Evolutionary conservation across 2,329 filamentous ascomycete genomes (phyloP).

Genomic region (Ophidiomyces ophidiicola): DNA sequence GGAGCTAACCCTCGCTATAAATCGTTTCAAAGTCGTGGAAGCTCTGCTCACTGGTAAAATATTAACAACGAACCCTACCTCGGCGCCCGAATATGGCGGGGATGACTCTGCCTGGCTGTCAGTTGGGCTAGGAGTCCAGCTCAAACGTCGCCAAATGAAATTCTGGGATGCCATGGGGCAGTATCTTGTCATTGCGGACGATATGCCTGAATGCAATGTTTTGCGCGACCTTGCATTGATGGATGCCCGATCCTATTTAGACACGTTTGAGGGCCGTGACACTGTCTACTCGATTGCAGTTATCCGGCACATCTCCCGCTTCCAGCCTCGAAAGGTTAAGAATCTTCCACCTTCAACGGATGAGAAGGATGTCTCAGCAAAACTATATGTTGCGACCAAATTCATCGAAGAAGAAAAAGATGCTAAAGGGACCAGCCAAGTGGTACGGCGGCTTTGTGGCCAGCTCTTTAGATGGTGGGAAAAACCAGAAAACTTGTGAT

Average conservation of each 20-base stretch:
- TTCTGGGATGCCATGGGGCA: conserved; percentile 75
- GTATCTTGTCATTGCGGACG: conserved; percentile 54
- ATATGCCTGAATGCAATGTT: conserved; percentile 41
- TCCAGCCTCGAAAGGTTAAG: conserved; percentile 37
- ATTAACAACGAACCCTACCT: conserved; percentile 41
- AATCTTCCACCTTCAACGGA: conserved; percentile 47
- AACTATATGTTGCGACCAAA: conserved; percentile 55
- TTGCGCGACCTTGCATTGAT: conserved; percentile 54
- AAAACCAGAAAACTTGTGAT: conserved; percentile 12
- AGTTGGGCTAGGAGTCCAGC: conserved; percentile 13
- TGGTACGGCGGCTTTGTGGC: conserved; percentile 57
- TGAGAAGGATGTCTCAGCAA: conserved; percentile 54
- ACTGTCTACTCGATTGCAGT: conserved; percentile 82
- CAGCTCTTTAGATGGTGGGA: conserved; percentile 50
- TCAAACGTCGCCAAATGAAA: conserved; percentile 47
- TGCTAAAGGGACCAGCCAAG: conserved; percentile 60
- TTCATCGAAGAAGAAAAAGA: conserved; percentile 56
- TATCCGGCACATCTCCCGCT: conserved; percentile 59
- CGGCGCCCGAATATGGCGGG: conserved; percentile 15
- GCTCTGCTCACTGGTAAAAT: conserved; percentile 61
- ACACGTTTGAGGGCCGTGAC: conserved; percentile 75
- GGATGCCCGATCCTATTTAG: conserved; percentile 57
- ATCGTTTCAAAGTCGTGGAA: conserved; percentile 64
- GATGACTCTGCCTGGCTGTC: conserved; percentile 10
- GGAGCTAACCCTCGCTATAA: conserved; percentile 51